These are phyloP conservation scores for Penicillium sp. DNA, from an alignment of 2,329 filamentous ascomycete species.

Conservation along the genomic window DNA sequence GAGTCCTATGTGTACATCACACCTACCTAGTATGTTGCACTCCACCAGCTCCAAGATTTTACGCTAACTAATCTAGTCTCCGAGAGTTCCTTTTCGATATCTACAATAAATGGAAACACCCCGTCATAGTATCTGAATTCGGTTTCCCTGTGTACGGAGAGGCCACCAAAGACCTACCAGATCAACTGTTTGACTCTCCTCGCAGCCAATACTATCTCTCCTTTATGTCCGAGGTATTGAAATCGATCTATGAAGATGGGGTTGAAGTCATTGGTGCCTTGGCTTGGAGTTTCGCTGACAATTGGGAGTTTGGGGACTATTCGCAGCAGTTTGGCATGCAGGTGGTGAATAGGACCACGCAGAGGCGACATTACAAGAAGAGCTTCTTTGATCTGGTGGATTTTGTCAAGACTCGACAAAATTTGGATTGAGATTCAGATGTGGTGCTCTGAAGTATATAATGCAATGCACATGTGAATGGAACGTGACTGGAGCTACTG, in stretches of 20 bases:
- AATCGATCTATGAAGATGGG: conserved; percentile 57
- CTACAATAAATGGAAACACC: conserved; percentile 58
- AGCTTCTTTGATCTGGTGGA: conserved; percentile 61
- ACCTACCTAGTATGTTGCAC: conserved; percentile 34
- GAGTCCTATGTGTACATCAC: conserved; percentile 60
- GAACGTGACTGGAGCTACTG: no score
- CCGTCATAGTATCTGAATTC: conserved; percentile 55
- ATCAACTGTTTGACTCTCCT: conserved; percentile 56
- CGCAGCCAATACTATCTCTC: conserved; percentile 57
- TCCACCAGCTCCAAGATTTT: no score
- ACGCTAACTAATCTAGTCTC: conserved; percentile 8
- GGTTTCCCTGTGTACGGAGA: conserved; percentile 58
- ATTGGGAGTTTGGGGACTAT: conserved; percentile 58
- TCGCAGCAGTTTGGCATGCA: conserved; percentile 57
- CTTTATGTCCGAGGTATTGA: conserved; percentile 57
- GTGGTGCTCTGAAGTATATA: not conserved
- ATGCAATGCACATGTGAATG: not conserved
- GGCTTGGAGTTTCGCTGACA: conserved; percentile 56
- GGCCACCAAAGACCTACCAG: conserved; percentile 43
- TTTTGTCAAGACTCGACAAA: conserved; percentile 41
- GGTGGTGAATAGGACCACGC: conserved; percentile 55
- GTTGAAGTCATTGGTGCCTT: conserved; percentile 57
- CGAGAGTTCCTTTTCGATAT: conserved; percentile 58
- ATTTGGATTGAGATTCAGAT: not conserved
- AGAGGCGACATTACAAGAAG: conserved; percentile 56